A percentile compares a stretch with the other conserved stretches of the same genome.
Conservation (phyloP, 1,284 basidiomycete species). For the Ceratobasidium sp. region DNA sequence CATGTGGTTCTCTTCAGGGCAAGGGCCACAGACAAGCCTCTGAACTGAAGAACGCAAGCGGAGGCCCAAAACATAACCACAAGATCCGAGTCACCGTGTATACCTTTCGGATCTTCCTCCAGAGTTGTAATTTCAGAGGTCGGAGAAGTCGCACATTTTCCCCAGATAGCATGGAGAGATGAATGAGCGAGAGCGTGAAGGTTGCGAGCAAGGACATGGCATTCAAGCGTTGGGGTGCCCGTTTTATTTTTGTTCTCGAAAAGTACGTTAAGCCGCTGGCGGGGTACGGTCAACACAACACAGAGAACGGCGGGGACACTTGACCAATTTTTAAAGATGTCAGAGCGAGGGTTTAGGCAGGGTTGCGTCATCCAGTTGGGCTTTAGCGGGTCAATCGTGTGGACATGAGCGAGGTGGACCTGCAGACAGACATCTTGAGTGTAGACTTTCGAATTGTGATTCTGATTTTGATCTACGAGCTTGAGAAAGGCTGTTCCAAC, state of each 20-base stretch:
- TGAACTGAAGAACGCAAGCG: not conserved
- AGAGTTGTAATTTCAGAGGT: not conserved
- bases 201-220: not conserved
- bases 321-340: not conserved
- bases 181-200: not conserved
- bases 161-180: constrained; percentile 10
- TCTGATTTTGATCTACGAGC: not conserved
- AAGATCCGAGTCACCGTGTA: constrained; percentile 8
- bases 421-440: constrained; percentile 7
- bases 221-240: constrained; percentile 4
- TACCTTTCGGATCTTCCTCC: constrained; percentile 14
- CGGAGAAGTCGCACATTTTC: not conserved
- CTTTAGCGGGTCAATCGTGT: not conserved
- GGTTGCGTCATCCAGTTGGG: not conserved
- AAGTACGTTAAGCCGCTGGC: not conserved
- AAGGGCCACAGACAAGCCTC: not conserved
- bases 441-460: not conserved
- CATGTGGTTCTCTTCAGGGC: constrained; percentile 12
- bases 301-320: constrained; percentile 17
- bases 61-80: constrained; percentile 26
- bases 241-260: not conserved
- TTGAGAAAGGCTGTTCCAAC: too few relatives aligned
- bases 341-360: not conserved
- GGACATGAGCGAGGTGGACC: not conserved
- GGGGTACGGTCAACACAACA: constrained; percentile 24